Conservation (phyloP, 345 rosid species). For the Citrus glauca region DNA sequence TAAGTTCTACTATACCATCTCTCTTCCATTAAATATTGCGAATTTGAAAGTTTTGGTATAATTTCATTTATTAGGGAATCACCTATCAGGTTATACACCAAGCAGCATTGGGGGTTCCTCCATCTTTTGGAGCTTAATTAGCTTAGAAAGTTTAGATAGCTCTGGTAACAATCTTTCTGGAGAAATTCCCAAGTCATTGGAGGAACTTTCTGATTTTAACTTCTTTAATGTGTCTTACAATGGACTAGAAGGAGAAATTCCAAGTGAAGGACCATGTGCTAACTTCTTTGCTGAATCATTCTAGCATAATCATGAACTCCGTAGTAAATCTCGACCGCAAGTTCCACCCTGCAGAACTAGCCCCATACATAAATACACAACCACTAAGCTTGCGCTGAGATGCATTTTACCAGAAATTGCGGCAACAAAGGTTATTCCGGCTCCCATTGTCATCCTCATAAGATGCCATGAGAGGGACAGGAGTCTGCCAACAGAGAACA, state of each 20-base stretch:
- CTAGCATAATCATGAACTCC: neutral
- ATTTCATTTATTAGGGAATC: constrained; percentile 7
- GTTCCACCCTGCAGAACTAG: neutral
- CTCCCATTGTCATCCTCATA: neutral
- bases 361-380: neutral
- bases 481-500: neutral
- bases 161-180: constrained; percentile 1
- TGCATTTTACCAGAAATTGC: neutral
- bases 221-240: neutral
- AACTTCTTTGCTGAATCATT: neutral
- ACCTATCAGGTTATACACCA: neutral
- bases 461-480: neutral
- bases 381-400: neutral
- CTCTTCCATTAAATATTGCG: neutral
- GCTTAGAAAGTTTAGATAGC: constrained; percentile 1
- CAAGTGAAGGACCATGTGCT: neutral
- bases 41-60: neutral
- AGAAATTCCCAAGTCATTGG: neutral
- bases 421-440: neutral
- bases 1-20: neutral
- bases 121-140: neutral
- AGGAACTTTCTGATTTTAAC: neutral
- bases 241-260: neutral
- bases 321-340: neutral
- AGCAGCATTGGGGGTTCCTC: neutral